Evolutionary conservation across 1,284 basidiomycete genomes (phyloP).

Genomic region (Sporisorium graminicola): DNA sequence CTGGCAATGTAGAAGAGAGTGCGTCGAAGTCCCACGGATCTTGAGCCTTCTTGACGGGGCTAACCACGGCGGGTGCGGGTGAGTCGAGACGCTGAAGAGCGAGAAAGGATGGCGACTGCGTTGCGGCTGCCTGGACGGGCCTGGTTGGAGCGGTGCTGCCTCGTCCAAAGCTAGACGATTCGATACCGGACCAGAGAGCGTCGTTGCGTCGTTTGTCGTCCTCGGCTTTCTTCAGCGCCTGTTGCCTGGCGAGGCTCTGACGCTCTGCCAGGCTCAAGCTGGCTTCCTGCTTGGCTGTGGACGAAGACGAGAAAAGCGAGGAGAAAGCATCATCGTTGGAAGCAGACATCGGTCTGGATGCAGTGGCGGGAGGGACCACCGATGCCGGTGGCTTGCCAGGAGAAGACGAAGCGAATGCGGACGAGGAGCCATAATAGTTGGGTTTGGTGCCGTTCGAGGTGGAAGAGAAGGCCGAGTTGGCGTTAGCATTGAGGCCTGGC

Average conservation of each 20-base stretch:
- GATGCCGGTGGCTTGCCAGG: constrained; percentile 10
- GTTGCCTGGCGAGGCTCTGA: constrained; percentile 34
- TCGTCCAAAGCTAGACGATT: constrained; percentile 23
- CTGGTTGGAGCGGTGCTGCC: not conserved
- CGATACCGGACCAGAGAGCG: constrained; percentile 44
- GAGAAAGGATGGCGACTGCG: not conserved
- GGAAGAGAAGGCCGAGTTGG: constrained; percentile 21
- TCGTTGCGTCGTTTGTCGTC: constrained; percentile 34
- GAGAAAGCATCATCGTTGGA: constrained; percentile 55
- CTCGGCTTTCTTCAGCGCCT: constrained; percentile 21
- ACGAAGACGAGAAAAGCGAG: constrained; percentile 54
- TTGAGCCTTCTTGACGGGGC: constrained; percentile 1
- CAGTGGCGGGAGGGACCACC: not conserved
- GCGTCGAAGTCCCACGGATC: constrained; percentile 50
- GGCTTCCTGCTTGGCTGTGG: constrained; percentile 26
- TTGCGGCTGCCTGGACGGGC: not conserved
- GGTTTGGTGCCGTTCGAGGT: constrained; percentile 8
- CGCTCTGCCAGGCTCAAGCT: constrained; percentile 39
- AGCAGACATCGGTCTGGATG: constrained; percentile 2
- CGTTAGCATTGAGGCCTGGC: constrained; percentile 7
- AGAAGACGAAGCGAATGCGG: constrained; percentile 3
- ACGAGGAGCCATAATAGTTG: constrained; percentile 33
- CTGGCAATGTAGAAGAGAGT: constrained; percentile 15
- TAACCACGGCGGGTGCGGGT: constrained; percentile 11
- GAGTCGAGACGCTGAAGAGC: constrained; percentile 17